Percentiles rank a stretch among this genome's conserved stretches.
Conservation (phyloP, 805 yeast species). For the Metschnikowia proteae region DNA sequence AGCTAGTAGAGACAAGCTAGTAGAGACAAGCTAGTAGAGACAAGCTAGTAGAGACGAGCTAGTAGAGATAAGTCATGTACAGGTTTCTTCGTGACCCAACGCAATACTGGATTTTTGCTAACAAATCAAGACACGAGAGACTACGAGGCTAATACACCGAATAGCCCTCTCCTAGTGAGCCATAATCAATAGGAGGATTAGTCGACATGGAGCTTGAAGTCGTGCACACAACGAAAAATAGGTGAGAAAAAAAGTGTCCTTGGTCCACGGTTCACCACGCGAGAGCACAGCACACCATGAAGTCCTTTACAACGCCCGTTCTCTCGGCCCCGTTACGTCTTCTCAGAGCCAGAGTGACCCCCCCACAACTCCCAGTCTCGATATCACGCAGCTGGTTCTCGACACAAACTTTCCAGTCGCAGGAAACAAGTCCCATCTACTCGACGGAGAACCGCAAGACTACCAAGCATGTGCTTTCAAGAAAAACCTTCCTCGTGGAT, state of each 20-base stretch:
- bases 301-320: background rate
- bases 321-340: constrained; percentile 2
- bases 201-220: background rate
- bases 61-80: no score
- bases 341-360: background rate
- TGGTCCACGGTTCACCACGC: background rate
- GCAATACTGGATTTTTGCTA: no score
- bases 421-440: constrained; percentile 4
- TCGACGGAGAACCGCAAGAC: constrained; percentile 36
- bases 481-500: constrained; percentile 86
- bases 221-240: constrained; percentile 4
- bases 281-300: constrained; percentile 3
- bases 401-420: background rate
- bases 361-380: background rate
- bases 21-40: no score
- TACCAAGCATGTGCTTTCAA: constrained; percentile 59
- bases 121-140: no score
- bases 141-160: no score
- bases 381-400: background rate
- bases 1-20: no score
- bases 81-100: no score
- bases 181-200: no score
- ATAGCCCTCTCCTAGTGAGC: no score
- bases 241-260: background rate
- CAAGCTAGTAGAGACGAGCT: no score